phyloP scores from a whole-genome alignment of 2,329 filamentous ascomycete species.

The Alternaria novae-zelandiae region DNA sequence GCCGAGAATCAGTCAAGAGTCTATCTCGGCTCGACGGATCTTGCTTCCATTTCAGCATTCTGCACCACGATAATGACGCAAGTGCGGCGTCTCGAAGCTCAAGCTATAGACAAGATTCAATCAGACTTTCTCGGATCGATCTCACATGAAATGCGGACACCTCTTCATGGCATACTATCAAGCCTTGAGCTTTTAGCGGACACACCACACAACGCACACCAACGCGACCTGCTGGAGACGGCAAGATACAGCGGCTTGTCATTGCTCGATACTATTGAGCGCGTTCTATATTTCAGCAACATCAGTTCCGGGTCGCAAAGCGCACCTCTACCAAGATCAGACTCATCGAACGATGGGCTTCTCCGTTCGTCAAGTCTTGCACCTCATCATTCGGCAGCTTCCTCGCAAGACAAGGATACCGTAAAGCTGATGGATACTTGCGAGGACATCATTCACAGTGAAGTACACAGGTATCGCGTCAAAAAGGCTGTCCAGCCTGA shows the following conservation, averaged over 20 bases:
- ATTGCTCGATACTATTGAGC: slow-evolving; percentile 10
- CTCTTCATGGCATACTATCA: slow-evolving; percentile 8
- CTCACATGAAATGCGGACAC: slow-evolving; percentile 13
- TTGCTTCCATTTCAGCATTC: slow-evolving; percentile 9
- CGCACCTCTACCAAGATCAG: neutral
- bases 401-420: neutral
- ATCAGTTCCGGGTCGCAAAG: slow-evolving; percentile 2
- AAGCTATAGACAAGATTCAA: slow-evolving; percentile 13
- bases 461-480: neutral
- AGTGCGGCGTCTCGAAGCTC: slow-evolving; percentile 10
- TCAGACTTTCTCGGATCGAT: slow-evolving; percentile 12
- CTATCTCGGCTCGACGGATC: slow-evolving; percentile 8
- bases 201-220: slow-evolving; percentile 3
- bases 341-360: neutral
- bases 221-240: slow-evolving; percentile 6
- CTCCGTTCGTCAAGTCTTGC: neutral
- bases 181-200: slow-evolving; percentile 7
- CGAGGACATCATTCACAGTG: slow-evolving; percentile 6
- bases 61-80: slow-evolving; percentile 14
- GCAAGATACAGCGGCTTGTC: slow-evolving; percentile 8
- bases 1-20: slow-evolving; percentile 7
- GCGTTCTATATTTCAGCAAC: slow-evolving; percentile 12
- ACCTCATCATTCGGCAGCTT: neutral
- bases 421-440: neutral
- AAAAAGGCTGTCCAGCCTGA: slow-evolving; percentile 6